Percentiles rank a stretch among this genome's conserved stretches.
Evolutionary conservation across 208 protist genomes (phyloP).

Genomic region (Acanthamoeba sp.): DNA sequence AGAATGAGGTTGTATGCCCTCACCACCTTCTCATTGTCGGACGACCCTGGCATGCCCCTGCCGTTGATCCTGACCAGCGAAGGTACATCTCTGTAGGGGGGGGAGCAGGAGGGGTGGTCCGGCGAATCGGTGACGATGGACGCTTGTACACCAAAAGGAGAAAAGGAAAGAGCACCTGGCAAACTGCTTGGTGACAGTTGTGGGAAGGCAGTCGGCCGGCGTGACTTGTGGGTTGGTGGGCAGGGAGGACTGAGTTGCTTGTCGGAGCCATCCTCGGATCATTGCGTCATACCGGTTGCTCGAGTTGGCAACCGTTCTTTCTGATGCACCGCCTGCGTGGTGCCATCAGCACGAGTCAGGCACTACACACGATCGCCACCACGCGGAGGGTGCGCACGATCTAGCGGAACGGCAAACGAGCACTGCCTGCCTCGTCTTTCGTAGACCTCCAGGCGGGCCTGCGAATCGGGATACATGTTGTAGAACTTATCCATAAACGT

Average conservation of each 20-base stretch:
- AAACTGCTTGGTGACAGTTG: constrained; percentile 1
- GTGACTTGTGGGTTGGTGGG: too few relatives aligned
- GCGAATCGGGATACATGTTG: background rate
- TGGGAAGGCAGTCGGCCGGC: too few relatives aligned
- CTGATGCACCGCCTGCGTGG: background rate
- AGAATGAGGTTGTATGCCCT: background rate
- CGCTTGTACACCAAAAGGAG: too few relatives aligned
- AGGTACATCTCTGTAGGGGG: background rate
- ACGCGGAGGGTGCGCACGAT: background rate
- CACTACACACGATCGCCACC: too few relatives aligned
- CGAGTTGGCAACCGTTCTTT: background rate
- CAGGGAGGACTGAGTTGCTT: too few relatives aligned
- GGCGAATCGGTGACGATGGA: too few relatives aligned
- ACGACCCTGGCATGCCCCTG: background rate
- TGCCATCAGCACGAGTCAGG: too few relatives aligned
- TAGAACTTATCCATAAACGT: constrained; percentile 56
- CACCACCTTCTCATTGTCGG: constrained; percentile 29
- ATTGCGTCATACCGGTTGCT: background rate
- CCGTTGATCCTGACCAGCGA: constrained; percentile 5
- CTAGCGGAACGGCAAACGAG: constrained; percentile 3
- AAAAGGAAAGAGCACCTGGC: background rate
- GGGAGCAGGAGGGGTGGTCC: background rate
- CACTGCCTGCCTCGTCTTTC: constrained; percentile 5
- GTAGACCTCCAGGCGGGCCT: constrained; percentile 4
- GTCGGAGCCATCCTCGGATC: background rate